Evolutionary conservation across 75 land plant species (phyloP), one percentile per base, ranked within the genome.

Genomic region (Picea glauca): DNA sequence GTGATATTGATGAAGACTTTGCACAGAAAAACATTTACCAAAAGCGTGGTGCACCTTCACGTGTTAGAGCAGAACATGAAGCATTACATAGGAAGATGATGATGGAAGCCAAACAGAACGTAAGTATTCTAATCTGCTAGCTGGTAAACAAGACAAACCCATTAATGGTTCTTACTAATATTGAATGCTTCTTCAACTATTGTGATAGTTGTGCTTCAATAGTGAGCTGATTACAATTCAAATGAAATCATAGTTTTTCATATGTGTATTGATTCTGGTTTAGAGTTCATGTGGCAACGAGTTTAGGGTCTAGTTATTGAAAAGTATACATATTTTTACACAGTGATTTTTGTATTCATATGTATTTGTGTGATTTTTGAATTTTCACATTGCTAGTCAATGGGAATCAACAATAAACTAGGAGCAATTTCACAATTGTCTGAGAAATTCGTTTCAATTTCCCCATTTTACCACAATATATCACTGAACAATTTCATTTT

Each of bases 1-100:
- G 81, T 84, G 98, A 96, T 32, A 90, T 96, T 81, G 92, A 96
- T 78, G 98, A 96, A 80, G 88, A 82, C 62, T 65, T 92, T 77
- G 98, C 94, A n/a, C 92, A 92, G 76, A 90, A 84, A 75, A 96
- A 96, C 85, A 89, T 96, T 56, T 89, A 86, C 59, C 98, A 96
- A 75, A 89, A 91, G 81, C 86, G 88, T 76, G 98, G 98, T 38
- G 94, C 92, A 63, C 98, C 98, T 15, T 96, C 90, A 23, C 94
- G 94, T 75, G 88, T 96, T 58, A 85, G 81, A 78, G 98, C 94
- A 74, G 98, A 96, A 76, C 98, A 96, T 78, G 98, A 96, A 79
- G 98, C 98, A 15, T 75, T 93, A 73, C 98, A 96, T 76, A 96
- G 70, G 81, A 93, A 89, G 81, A 85, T 85, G 87, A 78, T 72